Evolutionary conservation across 352 stramenopile genomes (phyloP).

Genomic region (Phytophthora litchii): DNA sequence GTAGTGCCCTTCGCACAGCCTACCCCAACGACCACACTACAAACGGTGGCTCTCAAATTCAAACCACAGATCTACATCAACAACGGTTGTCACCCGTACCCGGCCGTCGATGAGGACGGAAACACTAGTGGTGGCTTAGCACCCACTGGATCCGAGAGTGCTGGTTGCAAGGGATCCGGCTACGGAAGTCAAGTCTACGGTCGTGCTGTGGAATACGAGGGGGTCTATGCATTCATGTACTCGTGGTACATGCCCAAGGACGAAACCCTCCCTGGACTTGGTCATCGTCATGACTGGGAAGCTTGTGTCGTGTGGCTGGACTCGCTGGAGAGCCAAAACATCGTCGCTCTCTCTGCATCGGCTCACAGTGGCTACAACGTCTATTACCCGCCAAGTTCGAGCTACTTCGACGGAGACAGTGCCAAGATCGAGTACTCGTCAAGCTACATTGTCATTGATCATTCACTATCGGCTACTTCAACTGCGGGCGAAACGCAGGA

Average conservation of each 20-base stretch:
- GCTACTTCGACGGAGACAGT: too few species aligned
- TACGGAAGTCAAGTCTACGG: constrained; percentile 14
- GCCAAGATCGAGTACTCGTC: constrained; percentile 1
- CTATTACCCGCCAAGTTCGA: constrained; percentile 3
- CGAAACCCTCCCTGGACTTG: constrained; percentile 24
- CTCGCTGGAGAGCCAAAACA: constrained; percentile 1
- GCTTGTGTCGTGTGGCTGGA: constrained; percentile 43
- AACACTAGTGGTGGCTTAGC: constrained; percentile 1
- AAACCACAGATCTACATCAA: constrained; percentile 13
- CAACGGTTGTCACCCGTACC: constrained; percentile 13
- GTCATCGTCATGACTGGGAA: constrained; percentile 48
- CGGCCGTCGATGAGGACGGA: constrained; percentile 5
- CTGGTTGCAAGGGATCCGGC: constrained; percentile 10
- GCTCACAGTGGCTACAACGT: constrained; percentile 3
- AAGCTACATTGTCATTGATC: constrained; percentile 8
- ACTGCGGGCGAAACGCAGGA: constrained; percentile 1
- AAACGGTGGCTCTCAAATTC: constrained; percentile 2
- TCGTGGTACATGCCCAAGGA: constrained; percentile 53
- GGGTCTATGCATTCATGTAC: constrained; percentile 31
- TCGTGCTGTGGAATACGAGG: constrained; percentile 10
- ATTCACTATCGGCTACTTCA: constrained; percentile 7
- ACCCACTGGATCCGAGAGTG: constrained; percentile 1
- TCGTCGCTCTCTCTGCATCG: constrained; percentile 13
- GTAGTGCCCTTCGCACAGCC: too few species aligned
- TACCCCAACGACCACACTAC: too few species aligned